These are phyloP conservation scores for Fraxinus latifolia DNA, from an alignment of 305 asterid species.

Conservation along the genomic window DNA sequence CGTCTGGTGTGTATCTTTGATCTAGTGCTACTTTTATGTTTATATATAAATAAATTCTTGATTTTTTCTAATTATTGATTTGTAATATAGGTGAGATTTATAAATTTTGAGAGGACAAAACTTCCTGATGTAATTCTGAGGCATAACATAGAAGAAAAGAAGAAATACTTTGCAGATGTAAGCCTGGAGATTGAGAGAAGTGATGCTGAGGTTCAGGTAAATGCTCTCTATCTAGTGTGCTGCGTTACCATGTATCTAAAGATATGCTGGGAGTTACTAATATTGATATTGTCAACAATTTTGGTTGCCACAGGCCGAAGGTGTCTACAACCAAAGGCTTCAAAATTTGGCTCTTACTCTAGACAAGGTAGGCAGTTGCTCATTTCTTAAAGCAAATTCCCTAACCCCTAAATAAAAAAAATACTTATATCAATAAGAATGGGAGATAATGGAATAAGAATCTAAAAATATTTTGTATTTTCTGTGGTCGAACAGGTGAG, in stretches of 20 bases:
- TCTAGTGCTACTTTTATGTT: constrained; percentile 13
- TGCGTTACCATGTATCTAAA: background rate
- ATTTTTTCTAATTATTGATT: constrained; percentile 28
- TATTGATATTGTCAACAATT: constrained; percentile 10
- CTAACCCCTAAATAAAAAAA: background rate
- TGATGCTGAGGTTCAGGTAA: constrained; percentile 98
- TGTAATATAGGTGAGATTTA: constrained; percentile 82
- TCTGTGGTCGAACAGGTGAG: constrained; percentile 58
- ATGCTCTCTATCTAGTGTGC: background rate
- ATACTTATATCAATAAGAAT: background rate
- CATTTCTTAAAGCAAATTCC: background rate
- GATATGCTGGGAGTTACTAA: background rate
- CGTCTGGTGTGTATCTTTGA: constrained; percentile 55
- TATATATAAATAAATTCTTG: background rate
- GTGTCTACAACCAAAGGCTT: constrained; percentile 94
- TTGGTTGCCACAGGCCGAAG: constrained; percentile 74
- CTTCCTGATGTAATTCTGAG: constrained; percentile 80
- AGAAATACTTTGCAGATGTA: constrained; percentile 79
- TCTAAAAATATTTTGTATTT: constrained; percentile 5
- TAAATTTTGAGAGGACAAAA: constrained; percentile 88
- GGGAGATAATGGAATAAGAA: background rate
- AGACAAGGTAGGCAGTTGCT: constrained; percentile 63
- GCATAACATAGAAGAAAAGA: constrained; percentile 91
- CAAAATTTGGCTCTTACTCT: constrained; percentile 97
- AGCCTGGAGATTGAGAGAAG: constrained; percentile 77